These are phyloP conservation scores for Tulasnella sp. DNA, from an alignment of 768 basidiomycete genomes.

Conservation along the genomic window DNA sequence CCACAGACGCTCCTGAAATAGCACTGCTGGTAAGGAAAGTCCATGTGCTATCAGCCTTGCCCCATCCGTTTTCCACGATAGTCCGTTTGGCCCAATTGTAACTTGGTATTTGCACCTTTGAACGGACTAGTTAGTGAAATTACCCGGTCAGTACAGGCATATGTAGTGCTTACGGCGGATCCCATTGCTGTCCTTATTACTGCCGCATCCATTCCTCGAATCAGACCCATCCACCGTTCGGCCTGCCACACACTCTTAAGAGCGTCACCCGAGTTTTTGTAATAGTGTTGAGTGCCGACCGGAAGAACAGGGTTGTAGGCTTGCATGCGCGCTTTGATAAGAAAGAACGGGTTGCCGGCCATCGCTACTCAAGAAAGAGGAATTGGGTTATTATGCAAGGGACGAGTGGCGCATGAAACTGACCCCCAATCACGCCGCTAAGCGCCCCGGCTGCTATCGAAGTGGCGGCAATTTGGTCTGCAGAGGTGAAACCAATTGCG, in stretches of 20 bases:
- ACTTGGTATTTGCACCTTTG: slow-evolving; percentile 85
- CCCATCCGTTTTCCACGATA: slow-evolving; percentile 52
- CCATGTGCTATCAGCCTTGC: slow-evolving; percentile 68
- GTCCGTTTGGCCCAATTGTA: slow-evolving; percentile 89
- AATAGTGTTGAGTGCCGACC: slow-evolving; percentile 88
- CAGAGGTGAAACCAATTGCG: slow-evolving; percentile 47
- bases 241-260: slow-evolving; percentile 63
- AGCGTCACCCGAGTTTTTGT: slow-evolving; percentile 75
- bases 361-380: slow-evolving; percentile 20
- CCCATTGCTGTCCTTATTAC: slow-evolving; percentile 92
- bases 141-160: not conserved
- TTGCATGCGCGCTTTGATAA: slow-evolving; percentile 98
- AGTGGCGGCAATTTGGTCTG: slow-evolving; percentile 59
- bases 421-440: slow-evolving; percentile 87
- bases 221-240: slow-evolving; percentile 68
- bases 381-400: not conserved
- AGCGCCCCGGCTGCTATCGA: slow-evolving; percentile 78
- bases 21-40: slow-evolving; percentile 82
- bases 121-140: not conserved
- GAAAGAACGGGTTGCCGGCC: slow-evolving; percentile 81
- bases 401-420: slow-evolving; percentile 12
- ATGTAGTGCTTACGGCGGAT: slow-evolving; percentile 45
- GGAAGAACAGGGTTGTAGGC: slow-evolving; percentile 93
- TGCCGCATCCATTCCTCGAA: slow-evolving; percentile 88
- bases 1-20: slow-evolving; percentile 85